Evolutionary conservation across 139 green algal genomes (phyloP), one percentile per base, ranked within the genome.

Genomic region (Picochlorum sp.): DNA sequence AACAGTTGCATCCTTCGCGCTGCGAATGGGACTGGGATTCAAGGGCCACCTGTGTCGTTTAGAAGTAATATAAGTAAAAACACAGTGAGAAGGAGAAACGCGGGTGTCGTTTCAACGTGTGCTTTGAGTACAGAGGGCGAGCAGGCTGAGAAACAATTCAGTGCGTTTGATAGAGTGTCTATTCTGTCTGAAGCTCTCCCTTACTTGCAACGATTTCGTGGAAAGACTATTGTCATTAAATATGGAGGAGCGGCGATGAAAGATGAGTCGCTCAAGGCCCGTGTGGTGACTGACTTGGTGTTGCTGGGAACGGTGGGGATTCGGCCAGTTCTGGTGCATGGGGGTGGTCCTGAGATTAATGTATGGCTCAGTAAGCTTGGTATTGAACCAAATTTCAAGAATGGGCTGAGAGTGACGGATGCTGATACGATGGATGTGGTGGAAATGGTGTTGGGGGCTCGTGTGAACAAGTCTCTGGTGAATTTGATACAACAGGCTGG

Each of bases 191-290:
- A 99, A 74, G 94, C 94, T 3, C 75, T 99, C 69, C 94, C 94
- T 3, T 98, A 97, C 74, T 81, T 99, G 73, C 88, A 96, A 68
- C 77, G 75, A 26, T 97, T 97, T 65, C 69, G 74, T 6, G 85
- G 83, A 37, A 96, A 98, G 68, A 98, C 88, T 0, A 77, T 99
- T 3, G 94, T 99, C 3, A 84, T 99, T 61, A 99, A 99, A 81
- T 99, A 98, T 67, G 94, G 94, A 15, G 94, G 94, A 10, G 94
- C 94, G 2, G 94, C 94, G 15, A 99, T 99, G 94, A 98, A 98
- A 66, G 90, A 97, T 63, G 77, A 81, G 5, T 85, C 71, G 9
- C 81, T 96, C 6, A 98, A 98, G 87, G 85, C 77, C 3, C 78
- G 90, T 24, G 94, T 99, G 1, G 90, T 99, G 59, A 80, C 83